phyloP scores from a whole-genome alignment of 129 eudicot genomes.

The Scalesia atractyloides region DNA sequence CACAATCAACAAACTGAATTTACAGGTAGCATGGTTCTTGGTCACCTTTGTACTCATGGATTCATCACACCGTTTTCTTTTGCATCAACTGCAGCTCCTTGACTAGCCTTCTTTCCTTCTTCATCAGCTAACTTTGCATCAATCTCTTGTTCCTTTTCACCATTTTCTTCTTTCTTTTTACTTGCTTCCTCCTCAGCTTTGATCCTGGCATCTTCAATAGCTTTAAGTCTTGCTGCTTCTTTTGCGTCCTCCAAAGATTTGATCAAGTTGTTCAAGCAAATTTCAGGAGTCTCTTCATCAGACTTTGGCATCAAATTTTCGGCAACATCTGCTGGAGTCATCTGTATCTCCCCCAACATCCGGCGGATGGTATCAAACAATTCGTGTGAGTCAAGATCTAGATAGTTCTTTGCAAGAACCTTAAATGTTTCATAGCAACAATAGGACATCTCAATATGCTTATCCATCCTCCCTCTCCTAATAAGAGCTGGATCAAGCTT shows the following conservation, averaged over 20 bases:
- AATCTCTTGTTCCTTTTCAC: slow-evolving; percentile 2
- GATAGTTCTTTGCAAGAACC: slow-evolving; percentile 49
- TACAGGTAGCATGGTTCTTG: neutral
- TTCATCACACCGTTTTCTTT: slow-evolving; percentile 20
- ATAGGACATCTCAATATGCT: slow-evolving; percentile 51
- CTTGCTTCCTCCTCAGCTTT: slow-evolving; percentile 32
- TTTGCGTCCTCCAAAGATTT: slow-evolving; percentile 45
- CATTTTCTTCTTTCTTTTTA: slow-evolving; percentile 5
- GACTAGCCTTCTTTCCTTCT: slow-evolving; percentile 6
- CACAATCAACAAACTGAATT: neutral
- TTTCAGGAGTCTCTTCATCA: slow-evolving; percentile 39
- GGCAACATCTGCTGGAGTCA: slow-evolving; percentile 67
- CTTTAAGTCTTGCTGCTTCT: slow-evolving; percentile 46
- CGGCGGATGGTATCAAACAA: slow-evolving; percentile 30
- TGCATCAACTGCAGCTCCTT: neutral
- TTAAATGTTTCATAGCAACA: slow-evolving; percentile 58
- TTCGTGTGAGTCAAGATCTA: slow-evolving; percentile 43
- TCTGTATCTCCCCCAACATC: slow-evolving; percentile 42
- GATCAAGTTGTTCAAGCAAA: slow-evolving; percentile 41
- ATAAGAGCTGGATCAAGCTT: slow-evolving; percentile 72
- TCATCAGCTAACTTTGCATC: slow-evolving; percentile 16
- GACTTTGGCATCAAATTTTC: slow-evolving; percentile 61
- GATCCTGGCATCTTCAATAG: slow-evolving; percentile 38
- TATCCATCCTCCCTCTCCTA: slow-evolving; percentile 65
- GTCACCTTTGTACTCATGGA: slow-evolving; percentile 1